Evolutionary conservation across 1,284 basidiomycete genomes (phyloP), one percentile per base, ranked within the genome.

Genomic region (Cryptococcus sp.): DNA sequence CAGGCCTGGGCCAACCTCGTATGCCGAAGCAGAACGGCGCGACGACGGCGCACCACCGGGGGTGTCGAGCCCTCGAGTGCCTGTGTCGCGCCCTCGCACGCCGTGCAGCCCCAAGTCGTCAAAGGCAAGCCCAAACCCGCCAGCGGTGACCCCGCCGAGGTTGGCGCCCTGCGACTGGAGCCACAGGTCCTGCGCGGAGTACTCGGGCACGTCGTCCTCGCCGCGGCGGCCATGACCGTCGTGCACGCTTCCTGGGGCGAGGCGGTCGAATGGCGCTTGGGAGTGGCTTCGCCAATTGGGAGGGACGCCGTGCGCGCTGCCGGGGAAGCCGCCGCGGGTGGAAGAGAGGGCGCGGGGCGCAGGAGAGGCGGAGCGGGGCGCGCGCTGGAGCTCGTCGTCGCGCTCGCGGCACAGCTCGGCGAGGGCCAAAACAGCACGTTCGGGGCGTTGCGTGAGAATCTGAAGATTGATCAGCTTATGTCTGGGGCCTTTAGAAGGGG

Each of bases 401-500:
- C 77, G 70, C 59, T 79, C 77, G 46, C 70, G 88, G 68, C 91
- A 93, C 13, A 94, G 81, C 64, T 91, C 87, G 3, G 89, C 85
- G 20, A 93, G 80, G 3, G 89, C 88, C 13, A 87, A 75, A 24
- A 89, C 84, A 1, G 90, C 89, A 48, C 89, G 85, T 52, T 91
- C 88, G 0, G 89, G 90, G 11, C 89, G 85, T 63, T 81, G 78
- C 3, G 85, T 82, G 35, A 94, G 79, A 54, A 94, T 89, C 66
- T 74, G 42, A 38, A 7, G 13, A 49, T 38, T 61, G 57, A 28
- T 55, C 46, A 48, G 50, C 20, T 20, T 2, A 8, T 18, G 18
- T 11, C 13, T 20, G 15, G 4, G 1, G 9, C 16, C 6, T 24
- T 39, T 16, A 6, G n/a, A 13, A 12, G 28, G 63, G 38, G 76